Conservation (phyloP, 768 basidiomycete species). For the Amanita rimosa region DNA sequence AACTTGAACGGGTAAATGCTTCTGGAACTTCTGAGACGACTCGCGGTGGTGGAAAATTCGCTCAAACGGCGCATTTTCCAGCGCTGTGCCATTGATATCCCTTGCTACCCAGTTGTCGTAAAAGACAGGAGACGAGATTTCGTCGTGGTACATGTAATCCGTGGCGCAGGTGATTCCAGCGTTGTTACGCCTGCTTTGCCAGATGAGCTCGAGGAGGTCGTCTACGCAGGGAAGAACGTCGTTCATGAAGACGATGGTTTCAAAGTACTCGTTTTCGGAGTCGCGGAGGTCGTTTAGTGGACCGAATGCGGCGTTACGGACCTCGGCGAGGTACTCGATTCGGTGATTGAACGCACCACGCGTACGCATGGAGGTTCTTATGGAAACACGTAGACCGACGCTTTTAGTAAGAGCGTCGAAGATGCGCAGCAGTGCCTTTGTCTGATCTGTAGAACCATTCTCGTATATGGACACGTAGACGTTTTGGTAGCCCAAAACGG, state of each 20-base stretch:
- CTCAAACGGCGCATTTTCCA: slow-evolving; percentile 98
- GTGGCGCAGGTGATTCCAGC: slow-evolving; percentile 97
- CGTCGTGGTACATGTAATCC: slow-evolving; percentile 99
- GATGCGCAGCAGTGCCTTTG: slow-evolving; percentile 89
- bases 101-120: slow-evolving; percentile 99
- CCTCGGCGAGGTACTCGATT: slow-evolving; percentile 99
- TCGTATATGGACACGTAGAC: slow-evolving; percentile 99
- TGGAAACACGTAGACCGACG: slow-evolving; percentile 88
- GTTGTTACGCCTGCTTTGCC: slow-evolving; percentile 87
- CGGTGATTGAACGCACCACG: slow-evolving; percentile 97
- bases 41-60: slow-evolving; percentile 78
- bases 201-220: slow-evolving; percentile 95
- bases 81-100: slow-evolving; percentile 96
- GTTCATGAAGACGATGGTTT: slow-evolving; percentile 98
- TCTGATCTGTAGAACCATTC: slow-evolving; percentile 98
- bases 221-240: slow-evolving; percentile 97
- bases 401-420: slow-evolving; percentile 87
- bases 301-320: slow-evolving; percentile 95
- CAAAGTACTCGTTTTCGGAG: slow-evolving; percentile 87
- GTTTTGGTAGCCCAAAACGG: slow-evolving; percentile 93
- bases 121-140: slow-evolving; percentile 88
- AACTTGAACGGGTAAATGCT: slow-evolving; percentile 90
- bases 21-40: slow-evolving; percentile 74
- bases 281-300: slow-evolving; percentile 92
- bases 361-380: slow-evolving; percentile 86